Conservation (phyloP, 23 red algal genomes). For the Agarophyton chilense region DNA sequence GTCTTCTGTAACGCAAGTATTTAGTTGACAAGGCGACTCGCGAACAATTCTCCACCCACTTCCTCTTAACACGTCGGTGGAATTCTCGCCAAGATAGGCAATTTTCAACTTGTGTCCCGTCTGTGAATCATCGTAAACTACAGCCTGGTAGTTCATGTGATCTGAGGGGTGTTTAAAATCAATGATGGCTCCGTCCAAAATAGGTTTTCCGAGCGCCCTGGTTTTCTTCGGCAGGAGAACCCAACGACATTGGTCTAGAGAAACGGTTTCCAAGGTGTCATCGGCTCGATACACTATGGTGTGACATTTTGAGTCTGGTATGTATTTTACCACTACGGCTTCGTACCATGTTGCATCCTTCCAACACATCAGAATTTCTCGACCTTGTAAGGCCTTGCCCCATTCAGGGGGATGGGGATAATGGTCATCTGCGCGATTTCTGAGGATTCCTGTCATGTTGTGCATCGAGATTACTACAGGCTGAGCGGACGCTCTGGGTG, state of each 20-base stretch:
- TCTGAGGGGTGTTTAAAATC: constrained; percentile 41
- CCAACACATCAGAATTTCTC: constrained; percentile 45
- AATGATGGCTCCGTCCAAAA: constrained; percentile 37
- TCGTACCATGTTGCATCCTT: constrained; percentile 49
- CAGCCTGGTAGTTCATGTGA: constrained; percentile 30
- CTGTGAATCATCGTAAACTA: constrained; percentile 27
- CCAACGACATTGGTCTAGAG: constrained; percentile 25
- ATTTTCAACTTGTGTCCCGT: constrained; percentile 39
- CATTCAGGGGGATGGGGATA: constrained; percentile 4
- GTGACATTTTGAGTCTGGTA: neutral
- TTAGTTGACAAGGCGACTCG: neutral
- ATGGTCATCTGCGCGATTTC: constrained; percentile 12
- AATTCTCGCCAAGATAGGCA: constrained; percentile 29
- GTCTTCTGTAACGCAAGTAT: neutral
- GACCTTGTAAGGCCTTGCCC: neutral
- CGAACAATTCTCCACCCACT: constrained; percentile 31
- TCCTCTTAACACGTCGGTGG: constrained; percentile 38
- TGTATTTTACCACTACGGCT: constrained; percentile 38
- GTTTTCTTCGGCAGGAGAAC: constrained; percentile 22
- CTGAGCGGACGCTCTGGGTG: no score
- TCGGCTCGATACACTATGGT: constrained; percentile 46
- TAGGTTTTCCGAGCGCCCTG: neutral
- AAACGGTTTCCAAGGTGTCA: constrained; percentile 35
- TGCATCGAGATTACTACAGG: no score
- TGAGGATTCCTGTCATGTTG: neutral